Conservation (phyloP, 108 stramenopile species). For the Fistulifera pelliculosa region DNA sequence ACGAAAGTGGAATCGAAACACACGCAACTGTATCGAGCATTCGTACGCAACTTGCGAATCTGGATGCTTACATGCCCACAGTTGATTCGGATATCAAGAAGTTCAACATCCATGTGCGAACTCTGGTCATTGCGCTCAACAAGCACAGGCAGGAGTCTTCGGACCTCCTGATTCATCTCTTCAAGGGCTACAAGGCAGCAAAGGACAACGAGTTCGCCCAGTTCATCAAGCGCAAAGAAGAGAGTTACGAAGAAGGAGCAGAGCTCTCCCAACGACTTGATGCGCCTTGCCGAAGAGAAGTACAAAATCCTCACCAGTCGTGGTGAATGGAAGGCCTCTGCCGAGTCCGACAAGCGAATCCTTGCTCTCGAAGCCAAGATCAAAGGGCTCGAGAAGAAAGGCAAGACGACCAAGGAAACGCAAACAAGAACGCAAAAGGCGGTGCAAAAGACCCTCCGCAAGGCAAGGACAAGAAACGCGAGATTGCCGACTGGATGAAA, state of each 20-base stretch:
- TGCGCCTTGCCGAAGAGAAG: not conserved
- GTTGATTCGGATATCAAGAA: conserved; percentile 13
- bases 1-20: conserved; percentile 12
- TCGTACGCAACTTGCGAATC: conserved; percentile 7
- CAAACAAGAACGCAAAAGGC: not conserved
- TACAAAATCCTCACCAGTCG: not conserved
- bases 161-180: conserved; percentile 24
- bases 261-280: conserved; percentile 3
- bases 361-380: conserved; percentile 19
- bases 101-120: conserved; percentile 25
- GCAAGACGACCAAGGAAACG: not conserved
- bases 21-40: conserved; percentile 14
- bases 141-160: conserved; percentile 11
- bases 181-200: conserved; percentile 19
- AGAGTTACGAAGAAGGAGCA: conserved; percentile 19
- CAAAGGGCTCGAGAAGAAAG: not conserved
- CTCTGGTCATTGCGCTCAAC: conserved; percentile 1
- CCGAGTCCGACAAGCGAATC: conserved; percentile 11
- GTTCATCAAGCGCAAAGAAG: conserved; percentile 19
- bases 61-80: conserved; percentile 15
- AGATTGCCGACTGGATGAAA: not conserved
- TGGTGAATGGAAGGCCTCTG: conserved; percentile 8
- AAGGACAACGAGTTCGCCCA: conserved; percentile 11
- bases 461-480: not conserved
- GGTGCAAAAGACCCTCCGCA: not conserved